Percentiles rank a stretch among this genome's conserved stretches.
These are phyloP conservation scores for Lichtheimia corymbifera DNA, from an alignment of 371 early-diverging fungal genomes.

Conservation along the genomic window DNA sequence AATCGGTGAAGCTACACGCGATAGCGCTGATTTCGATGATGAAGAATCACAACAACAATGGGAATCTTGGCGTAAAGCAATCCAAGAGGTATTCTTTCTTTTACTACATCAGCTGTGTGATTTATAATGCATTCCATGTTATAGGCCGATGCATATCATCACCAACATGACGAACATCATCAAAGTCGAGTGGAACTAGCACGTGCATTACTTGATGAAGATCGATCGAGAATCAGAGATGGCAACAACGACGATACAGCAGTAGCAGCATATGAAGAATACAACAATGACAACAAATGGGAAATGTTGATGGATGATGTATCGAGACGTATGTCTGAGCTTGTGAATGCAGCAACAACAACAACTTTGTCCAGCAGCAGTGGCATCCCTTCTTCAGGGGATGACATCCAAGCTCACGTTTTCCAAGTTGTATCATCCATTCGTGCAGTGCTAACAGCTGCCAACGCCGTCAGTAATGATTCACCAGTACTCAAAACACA, in stretches of 20 bases:
- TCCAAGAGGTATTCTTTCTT: constrained; percentile 1
- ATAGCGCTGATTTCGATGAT: constrained; percentile 37
- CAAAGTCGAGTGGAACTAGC: constrained; percentile 31
- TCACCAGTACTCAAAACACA: constrained; percentile 33
- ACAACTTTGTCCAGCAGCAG: not conserved
- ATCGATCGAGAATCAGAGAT: constrained; percentile 18
- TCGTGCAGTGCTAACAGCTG: constrained; percentile 38
- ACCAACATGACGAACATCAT: not conserved
- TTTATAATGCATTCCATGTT: constrained; percentile 1
- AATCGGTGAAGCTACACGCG: constrained; percentile 42
- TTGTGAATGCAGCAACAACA: constrained; percentile 20
- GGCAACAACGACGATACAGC: not conserved
- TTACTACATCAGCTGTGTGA: not conserved
- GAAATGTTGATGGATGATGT: constrained; percentile 20
- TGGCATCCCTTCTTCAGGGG: not conserved
- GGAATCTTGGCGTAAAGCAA: constrained; percentile 26
- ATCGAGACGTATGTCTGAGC: constrained; percentile 18
- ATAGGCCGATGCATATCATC: not conserved
- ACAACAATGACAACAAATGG: constrained; percentile 3
- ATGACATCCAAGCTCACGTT: constrained; percentile 22
- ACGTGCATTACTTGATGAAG: constrained; percentile 32
- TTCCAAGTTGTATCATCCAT: constrained; percentile 43
- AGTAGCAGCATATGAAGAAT: not conserved
- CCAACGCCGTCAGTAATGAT: constrained; percentile 45
- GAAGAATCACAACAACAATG: constrained; percentile 32